Conservation (phyloP, 2,329 filamentous ascomycete genomes). For the Helotiales sp. region DNA sequence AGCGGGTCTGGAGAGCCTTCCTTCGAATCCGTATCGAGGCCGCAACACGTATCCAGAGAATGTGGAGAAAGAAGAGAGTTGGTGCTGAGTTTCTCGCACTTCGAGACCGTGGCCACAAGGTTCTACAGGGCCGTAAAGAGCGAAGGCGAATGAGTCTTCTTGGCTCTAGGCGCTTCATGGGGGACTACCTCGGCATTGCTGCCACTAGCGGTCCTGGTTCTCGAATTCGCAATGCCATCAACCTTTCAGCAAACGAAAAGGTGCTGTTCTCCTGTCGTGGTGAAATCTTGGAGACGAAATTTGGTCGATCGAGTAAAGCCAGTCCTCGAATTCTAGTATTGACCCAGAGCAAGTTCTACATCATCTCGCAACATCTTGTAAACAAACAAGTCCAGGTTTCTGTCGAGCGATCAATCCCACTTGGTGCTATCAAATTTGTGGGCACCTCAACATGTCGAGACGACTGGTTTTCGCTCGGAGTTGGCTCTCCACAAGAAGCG, state of each 20-base stretch:
- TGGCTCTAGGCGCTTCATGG: constrained; percentile 89
- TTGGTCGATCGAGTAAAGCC: constrained; percentile 93
- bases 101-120: constrained; percentile 82
- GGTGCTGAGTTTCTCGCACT: constrained; percentile 88
- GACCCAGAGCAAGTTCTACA: constrained; percentile 85
- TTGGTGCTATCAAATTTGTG: constrained; percentile 89
- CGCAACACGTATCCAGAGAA: constrained; percentile 89
- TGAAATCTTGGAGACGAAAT: constrained; percentile 90
- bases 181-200: constrained; percentile 91
- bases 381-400: constrained; percentile 83
- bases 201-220: constrained; percentile 80
- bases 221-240: constrained; percentile 76
- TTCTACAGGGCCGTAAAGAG: constrained; percentile 87
- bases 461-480: constrained; percentile 94
- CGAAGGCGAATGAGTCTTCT: constrained; percentile 88
- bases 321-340: constrained; percentile 84
- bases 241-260: constrained; percentile 73
- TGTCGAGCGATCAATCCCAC: constrained; percentile 78
- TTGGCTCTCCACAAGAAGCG: constrained; percentile 87
- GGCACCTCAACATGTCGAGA: constrained; percentile 82
- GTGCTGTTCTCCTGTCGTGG: constrained; percentile 89
- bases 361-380: constrained; percentile 82
- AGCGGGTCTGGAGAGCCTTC: constrained; percentile 96
- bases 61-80: constrained; percentile 92
- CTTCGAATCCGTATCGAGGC: constrained; percentile 90